Conservation (phyloP, 2,329 filamentous ascomycete genomes). For the Sarocladium kiliense region DNA sequence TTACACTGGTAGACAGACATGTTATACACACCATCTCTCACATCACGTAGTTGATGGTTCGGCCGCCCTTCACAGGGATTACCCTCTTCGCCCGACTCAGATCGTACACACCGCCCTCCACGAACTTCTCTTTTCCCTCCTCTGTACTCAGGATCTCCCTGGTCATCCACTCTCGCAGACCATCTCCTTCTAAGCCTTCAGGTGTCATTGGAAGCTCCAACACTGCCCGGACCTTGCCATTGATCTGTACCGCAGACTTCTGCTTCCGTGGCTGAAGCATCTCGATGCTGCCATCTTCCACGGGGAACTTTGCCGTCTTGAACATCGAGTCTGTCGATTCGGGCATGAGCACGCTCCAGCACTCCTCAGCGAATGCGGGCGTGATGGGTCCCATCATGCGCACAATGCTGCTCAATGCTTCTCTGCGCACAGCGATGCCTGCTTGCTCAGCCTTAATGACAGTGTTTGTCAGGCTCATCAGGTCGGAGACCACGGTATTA, state of each 20-base stretch:
- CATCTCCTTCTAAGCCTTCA: conserved; percentile 32
- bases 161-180: conserved; percentile 56
- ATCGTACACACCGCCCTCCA: conserved; percentile 37
- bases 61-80: conserved; percentile 62
- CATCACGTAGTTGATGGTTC: conserved; percentile 70
- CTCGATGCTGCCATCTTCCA: conserved; percentile 42
- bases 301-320: conserved; percentile 53
- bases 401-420: conserved; percentile 52
- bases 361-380: conserved; percentile 77
- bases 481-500: conserved; percentile 77
- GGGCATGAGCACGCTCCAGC: conserved; percentile 58
- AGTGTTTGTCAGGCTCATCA: conserved; percentile 75
- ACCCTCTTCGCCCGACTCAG: conserved; percentile 54
- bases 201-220: conserved; percentile 56
- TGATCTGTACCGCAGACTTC: conserved; percentile 67
- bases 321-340: conserved; percentile 32
- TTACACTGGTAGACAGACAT: not conserved
- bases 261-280: conserved; percentile 45
- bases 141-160: conserved; percentile 55
- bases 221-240: conserved; percentile 70
- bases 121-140: conserved; percentile 53
- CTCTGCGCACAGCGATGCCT: conserved; percentile 38
- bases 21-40: conserved; percentile 19
- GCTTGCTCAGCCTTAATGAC: conserved; percentile 42
- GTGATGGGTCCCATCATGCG: conserved; percentile 74